phyloP scores from a whole-genome alignment of 257 asterid species.

The Jasminum sambac region DNA sequence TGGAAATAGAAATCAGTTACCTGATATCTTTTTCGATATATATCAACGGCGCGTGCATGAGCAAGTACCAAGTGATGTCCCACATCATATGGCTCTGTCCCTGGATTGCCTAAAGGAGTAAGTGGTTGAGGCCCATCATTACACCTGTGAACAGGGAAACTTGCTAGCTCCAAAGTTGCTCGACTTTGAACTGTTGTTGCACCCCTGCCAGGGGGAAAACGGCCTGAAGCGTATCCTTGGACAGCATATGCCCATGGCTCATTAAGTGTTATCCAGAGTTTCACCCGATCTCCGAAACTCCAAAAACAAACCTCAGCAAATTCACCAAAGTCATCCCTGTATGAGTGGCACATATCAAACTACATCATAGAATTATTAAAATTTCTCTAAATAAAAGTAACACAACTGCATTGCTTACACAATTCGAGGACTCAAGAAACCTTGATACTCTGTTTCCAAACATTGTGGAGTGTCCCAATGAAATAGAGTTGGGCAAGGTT shows the following conservation, averaged over 20 bases:
- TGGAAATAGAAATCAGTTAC: too few relatives aligned
- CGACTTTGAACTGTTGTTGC: neutral
- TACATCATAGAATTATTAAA: too few relatives aligned
- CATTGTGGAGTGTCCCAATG: neutral
- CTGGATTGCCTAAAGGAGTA: slow-evolving; percentile 28
- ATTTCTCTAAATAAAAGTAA: too few relatives aligned
- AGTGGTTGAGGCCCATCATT: neutral
- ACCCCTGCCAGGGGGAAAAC: slow-evolving; percentile 28
- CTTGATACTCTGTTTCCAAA: too few relatives aligned
- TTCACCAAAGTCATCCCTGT: neutral
- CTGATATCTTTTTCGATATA: slow-evolving; percentile 42
- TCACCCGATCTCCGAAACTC: neutral
- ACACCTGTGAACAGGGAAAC: neutral
- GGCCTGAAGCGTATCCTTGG: slow-evolving; percentile 18
- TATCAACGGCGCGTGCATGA: slow-evolving; percentile 43
- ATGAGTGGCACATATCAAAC: neutral
- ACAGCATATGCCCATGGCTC: slow-evolving; percentile 31
- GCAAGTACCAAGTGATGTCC: slow-evolving; percentile 48
- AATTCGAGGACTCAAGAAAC: neutral
- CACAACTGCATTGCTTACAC: neutral
- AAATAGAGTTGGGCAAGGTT: neutral
- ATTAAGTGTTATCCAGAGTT: slow-evolving; percentile 28
- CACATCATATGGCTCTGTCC: slow-evolving; percentile 45
- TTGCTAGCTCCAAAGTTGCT: too few relatives aligned
- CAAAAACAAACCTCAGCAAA: neutral